Evolutionary conservation across 176 grass and related monocot species (phyloP).

Genomic region (Poa annua): DNA sequence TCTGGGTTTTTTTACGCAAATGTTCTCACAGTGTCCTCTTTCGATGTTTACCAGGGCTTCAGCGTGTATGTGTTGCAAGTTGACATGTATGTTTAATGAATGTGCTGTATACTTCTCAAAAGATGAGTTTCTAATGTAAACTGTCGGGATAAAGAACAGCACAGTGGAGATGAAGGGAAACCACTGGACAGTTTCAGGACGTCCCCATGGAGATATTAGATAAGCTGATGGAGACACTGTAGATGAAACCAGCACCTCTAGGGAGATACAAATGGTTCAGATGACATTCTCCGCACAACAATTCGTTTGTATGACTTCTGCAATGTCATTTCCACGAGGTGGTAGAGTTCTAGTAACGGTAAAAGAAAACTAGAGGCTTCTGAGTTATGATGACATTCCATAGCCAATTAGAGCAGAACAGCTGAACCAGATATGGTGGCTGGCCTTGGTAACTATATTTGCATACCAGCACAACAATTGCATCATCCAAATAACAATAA

Average conservation of each 20-base stretch:
- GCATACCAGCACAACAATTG: constrained; percentile 46
- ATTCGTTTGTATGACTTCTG: neutral
- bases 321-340: neutral
- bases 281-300: neutral
- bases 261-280: neutral
- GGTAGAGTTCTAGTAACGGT: neutral
- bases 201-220: neutral
- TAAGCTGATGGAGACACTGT: neutral
- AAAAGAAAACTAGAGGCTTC: constrained; percentile 22
- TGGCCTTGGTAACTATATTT: constrained; percentile 50
- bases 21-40: too few species aligned
- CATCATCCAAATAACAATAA: constrained; percentile 43
- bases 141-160: neutral
- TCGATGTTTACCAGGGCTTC: too few species aligned
- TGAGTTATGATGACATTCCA: neutral
- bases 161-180: neutral
- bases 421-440: constrained; percentile 37
- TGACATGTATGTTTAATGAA: too few species aligned
- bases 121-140: neutral
- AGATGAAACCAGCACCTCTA: neutral
- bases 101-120: neutral
- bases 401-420: constrained; percentile 16
- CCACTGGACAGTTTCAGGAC: neutral
- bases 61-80: too few species aligned
- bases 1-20: too few species aligned